Conservation (phyloP, 169 alveolate species). For the Plasmodium blacklocki region DNA sequence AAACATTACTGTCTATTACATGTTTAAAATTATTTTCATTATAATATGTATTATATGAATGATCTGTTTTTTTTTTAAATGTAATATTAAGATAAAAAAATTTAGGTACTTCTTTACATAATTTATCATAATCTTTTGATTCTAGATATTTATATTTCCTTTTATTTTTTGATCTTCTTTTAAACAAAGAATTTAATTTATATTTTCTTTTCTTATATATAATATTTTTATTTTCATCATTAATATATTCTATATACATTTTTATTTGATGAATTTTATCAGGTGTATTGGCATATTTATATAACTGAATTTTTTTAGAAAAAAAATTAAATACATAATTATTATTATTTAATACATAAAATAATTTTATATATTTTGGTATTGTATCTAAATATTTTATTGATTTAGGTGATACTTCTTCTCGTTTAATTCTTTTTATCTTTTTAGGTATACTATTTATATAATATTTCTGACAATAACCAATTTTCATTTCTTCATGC, state of each 20-base stretch:
- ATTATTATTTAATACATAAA: conserved; percentile 6
- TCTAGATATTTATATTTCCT: conserved; percentile 26
- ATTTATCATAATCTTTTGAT: conserved; percentile 18
- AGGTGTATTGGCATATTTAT: conserved; percentile 7
- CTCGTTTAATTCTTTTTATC: conserved; percentile 37
- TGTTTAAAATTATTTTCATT: conserved; percentile 46
- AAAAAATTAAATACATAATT: conserved; percentile 47
- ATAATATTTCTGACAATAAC: conserved; percentile 40
- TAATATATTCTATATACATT: conserved; percentile 47
- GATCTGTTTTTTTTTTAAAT: conserved; percentile 18
- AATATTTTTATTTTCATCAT: conserved; percentile 39
- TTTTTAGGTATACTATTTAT: conserved; percentile 28
- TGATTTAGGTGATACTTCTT: conserved; percentile 14
- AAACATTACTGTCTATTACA: conserved; percentile 47
- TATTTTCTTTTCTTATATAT: conserved; percentile 47
- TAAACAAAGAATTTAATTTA: conserved; percentile 18
- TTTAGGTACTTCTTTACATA: conserved; percentile 42
- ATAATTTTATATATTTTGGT: conserved; percentile 32
- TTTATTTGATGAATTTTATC: conserved; percentile 6
- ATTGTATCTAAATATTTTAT: conserved; percentile 26
- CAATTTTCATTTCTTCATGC: conserved; percentile 26
- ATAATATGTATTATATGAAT: not conserved
- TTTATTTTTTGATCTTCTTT: conserved; percentile 7
- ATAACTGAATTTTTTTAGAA: conserved; percentile 39
- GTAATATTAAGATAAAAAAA: conserved; percentile 32